Conservation (phyloP, 495 filamentous ascomycete genomes). For the Neurospora africana region DNA sequence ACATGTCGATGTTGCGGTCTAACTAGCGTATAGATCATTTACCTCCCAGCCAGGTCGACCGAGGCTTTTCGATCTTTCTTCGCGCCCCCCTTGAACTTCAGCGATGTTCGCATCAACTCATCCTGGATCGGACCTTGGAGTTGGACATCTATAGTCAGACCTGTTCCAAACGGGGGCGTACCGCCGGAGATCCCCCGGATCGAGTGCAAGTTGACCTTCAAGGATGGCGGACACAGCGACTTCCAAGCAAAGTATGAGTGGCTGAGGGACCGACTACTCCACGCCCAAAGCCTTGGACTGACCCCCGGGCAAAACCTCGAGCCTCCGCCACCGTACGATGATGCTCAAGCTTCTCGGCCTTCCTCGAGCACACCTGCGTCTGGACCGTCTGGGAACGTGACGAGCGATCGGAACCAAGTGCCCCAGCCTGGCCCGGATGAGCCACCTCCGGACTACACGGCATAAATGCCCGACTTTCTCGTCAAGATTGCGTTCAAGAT, state of each 20-base stretch:
- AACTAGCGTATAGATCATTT: slow-evolving; percentile 57
- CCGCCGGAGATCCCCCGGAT: slow-evolving; percentile 60
- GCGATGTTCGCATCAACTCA: slow-evolving; percentile 80
- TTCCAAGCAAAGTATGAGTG: slow-evolving; percentile 76
- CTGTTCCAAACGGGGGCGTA: slow-evolving; percentile 77
- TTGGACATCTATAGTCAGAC: slow-evolving; percentile 71
- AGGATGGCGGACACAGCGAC: slow-evolving; percentile 89
- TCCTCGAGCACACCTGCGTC: slow-evolving; percentile 19
- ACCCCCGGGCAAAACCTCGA: slow-evolving; percentile 50
- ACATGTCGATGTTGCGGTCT: slow-evolving; percentile 4
- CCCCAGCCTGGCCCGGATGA: slow-evolving; percentile 51
- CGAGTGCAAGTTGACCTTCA: slow-evolving; percentile 77
- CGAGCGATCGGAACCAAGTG: slow-evolving; percentile 16
- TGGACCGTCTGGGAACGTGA: not conserved
- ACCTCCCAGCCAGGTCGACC: slow-evolving; percentile 63
- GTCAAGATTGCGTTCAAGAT: not conserved
- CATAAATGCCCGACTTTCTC: not conserved
- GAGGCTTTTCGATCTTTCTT: slow-evolving; percentile 77
- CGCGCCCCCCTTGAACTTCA: slow-evolving; percentile 70
- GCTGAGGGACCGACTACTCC: slow-evolving; percentile 70
- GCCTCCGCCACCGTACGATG: slow-evolving; percentile 73
- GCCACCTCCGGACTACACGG: slow-evolving; percentile 77
- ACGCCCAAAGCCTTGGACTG: slow-evolving; percentile 61
- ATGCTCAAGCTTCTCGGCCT: slow-evolving; percentile 17
- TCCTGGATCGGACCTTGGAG: slow-evolving; percentile 95